Evolutionary conservation across 2,329 filamentous ascomycete genomes (phyloP).

Genomic region (Cladorrhinum sp.): DNA sequence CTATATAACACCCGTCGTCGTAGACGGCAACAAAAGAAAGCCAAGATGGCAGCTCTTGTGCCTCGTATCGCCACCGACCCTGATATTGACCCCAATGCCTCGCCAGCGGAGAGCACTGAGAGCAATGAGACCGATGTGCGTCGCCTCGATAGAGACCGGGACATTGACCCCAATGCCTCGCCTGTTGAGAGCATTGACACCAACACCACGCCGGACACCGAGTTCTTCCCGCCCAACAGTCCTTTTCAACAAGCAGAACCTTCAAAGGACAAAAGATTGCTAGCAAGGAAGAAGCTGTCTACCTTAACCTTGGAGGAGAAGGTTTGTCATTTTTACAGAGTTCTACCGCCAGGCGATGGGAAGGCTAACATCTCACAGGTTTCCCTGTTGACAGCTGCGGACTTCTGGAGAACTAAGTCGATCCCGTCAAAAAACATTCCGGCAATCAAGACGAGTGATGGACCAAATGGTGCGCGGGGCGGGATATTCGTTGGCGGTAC

Average conservation of each 20-base stretch:
- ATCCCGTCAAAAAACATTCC: slow-evolving; percentile 63
- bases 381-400: slow-evolving; percentile 57
- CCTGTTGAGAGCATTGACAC: slow-evolving; percentile 36
- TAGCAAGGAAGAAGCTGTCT: slow-evolving; percentile 49
- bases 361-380: slow-evolving; percentile 40
- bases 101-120: slow-evolving; percentile 36
- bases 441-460: slow-evolving; percentile 64
- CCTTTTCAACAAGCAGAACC: slow-evolving; percentile 36
- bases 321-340: slow-evolving; percentile 32
- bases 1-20: background rate
- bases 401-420: slow-evolving; percentile 68
- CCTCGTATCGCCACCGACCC: slow-evolving; percentile 31
- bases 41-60: slow-evolving; percentile 25
- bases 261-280: slow-evolving; percentile 39
- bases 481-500: slow-evolving; percentile 67
- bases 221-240: slow-evolving; percentile 46
- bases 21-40: background rate
- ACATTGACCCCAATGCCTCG: slow-evolving; percentile 37
- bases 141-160: slow-evolving; percentile 32
- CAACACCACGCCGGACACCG: slow-evolving; percentile 49
- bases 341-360: background rate
- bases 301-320: slow-evolving; percentile 57
- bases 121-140: slow-evolving; percentile 28
- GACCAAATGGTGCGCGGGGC: slow-evolving; percentile 67
- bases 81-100: slow-evolving; percentile 36